Percentiles rank a stretch among this genome's conserved stretches.
Conservation (phyloP, 1,139 yeast species). For the Hanseniaspora sp. region DNA sequence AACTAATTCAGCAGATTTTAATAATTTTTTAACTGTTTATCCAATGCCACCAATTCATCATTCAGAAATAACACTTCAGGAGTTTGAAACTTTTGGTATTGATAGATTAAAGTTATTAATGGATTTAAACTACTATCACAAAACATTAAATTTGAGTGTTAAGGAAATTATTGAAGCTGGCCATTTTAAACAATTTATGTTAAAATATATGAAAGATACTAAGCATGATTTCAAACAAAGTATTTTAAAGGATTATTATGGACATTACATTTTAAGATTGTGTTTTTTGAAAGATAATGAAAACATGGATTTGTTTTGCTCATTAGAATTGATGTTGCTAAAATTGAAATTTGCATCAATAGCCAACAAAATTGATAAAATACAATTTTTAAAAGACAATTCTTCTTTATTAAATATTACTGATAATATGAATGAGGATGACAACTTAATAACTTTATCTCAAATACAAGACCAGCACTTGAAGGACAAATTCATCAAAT, state of each 20-base stretch:
- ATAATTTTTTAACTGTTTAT: conserved; percentile 6
- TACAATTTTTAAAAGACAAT: conserved; percentile 55
- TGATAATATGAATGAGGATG: conserved; percentile 43
- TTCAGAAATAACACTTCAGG: conserved; percentile 70
- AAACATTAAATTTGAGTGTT: conserved; percentile 46
- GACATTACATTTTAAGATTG: conserved; percentile 75
- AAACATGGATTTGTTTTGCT: conserved; percentile 62
- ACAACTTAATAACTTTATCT: conserved; percentile 32
- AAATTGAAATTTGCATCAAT: conserved; percentile 50
- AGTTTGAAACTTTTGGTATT: conserved; percentile 91
- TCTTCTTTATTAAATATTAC: conserved; percentile 58
- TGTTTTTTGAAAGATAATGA: conserved; percentile 91
- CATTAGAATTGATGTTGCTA: conserved; percentile 66
- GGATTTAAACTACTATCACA: conserved; percentile 67
- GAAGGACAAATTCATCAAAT: conserved; percentile 20
- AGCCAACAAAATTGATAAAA: conserved; percentile 60
- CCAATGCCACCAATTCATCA: conserved; percentile 13
- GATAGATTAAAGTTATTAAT: conserved; percentile 74
- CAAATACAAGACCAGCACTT: conserved; percentile 1
- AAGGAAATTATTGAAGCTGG: conserved; percentile 48
- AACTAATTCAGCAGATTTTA: not conserved
- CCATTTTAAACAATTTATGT: conserved; percentile 53
- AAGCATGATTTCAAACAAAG: conserved; percentile 41
- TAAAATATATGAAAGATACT: conserved; percentile 39
- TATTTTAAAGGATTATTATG: conserved; percentile 72